These are phyloP conservation scores for Xylaria sp. DNA, from an alignment of 495 filamentous ascomycete species.

Conservation along the genomic window DNA sequence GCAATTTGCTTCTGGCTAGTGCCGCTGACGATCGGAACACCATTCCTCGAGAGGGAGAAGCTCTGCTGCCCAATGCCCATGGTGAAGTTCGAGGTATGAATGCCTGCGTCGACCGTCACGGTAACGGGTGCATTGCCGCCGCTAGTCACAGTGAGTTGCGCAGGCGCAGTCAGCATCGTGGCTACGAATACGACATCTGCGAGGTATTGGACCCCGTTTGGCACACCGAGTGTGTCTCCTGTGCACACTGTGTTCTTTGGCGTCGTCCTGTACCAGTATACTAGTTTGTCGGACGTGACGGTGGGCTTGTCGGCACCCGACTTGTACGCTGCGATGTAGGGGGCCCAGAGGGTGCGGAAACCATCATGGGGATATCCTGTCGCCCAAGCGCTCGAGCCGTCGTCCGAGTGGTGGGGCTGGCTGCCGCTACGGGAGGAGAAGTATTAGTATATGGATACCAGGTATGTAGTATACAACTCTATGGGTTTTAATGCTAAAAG, in stretches of 20 bases:
- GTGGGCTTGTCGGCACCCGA: constrained; percentile 34
- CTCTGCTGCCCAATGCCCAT: constrained; percentile 62
- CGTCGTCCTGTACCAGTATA: constrained; percentile 64
- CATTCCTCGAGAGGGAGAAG: constrained; percentile 54
- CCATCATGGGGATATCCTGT: constrained; percentile 32
- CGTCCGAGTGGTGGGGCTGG: constrained; percentile 51
- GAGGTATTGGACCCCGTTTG: constrained; percentile 59
- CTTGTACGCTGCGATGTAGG: constrained; percentile 36
- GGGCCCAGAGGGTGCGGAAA: constrained; percentile 30
- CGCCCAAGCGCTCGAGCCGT: constrained; percentile 34
- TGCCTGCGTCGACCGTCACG: constrained; percentile 56
- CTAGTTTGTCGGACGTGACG: constrained; percentile 51
- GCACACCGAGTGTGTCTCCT: constrained; percentile 60
- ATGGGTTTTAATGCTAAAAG: not conserved
- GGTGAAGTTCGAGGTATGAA: constrained; percentile 47
- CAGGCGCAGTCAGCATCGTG: constrained; percentile 55
- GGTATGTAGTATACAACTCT: not conserved
- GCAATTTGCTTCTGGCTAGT: constrained; percentile 58
- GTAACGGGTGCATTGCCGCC: constrained; percentile 53
- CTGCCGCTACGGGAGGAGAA: constrained; percentile 30
- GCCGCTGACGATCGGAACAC: constrained; percentile 51
- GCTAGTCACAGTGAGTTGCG: constrained; percentile 54
- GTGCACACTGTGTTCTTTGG: constrained; percentile 52
- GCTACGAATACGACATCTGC: constrained; percentile 61
- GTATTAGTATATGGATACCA: constrained; percentile 2